A percentile compares a stretch with the other conserved stretches of the same genome.
Evolutionary conservation across 441 rosid species (phyloP).

Genomic region (Croton laevigatus): DNA sequence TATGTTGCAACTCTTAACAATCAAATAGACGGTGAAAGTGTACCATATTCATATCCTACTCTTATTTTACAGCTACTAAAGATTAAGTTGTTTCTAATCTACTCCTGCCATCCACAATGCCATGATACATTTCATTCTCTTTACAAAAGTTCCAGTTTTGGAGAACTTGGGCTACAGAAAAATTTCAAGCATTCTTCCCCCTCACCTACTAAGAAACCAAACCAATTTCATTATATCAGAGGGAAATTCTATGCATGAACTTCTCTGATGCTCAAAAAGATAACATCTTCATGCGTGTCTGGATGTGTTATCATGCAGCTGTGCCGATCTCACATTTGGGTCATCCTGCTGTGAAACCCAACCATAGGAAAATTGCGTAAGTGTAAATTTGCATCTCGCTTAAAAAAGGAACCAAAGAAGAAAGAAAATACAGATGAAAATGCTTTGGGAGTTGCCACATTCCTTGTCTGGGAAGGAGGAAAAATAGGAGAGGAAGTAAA

Average conservation of each 20-base stretch:
- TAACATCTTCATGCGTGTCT: conserved; percentile 48
- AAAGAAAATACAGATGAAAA: too few species aligned
- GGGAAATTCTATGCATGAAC: not conserved
- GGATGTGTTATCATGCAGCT: conserved; percentile 68
- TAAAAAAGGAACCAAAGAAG: too few species aligned
- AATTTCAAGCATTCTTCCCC: conserved; percentile 1
- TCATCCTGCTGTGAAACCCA: conserved; percentile 51
- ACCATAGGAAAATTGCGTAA: conserved; percentile 4
- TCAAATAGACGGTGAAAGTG: conserved; percentile 3
- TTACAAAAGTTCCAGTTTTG: conserved; percentile 20
- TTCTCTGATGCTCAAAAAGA: conserved; percentile 8
- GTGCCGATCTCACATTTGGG: conserved; percentile 70
- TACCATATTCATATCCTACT: conserved; percentile 10
- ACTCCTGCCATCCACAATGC: conserved; percentile 15
- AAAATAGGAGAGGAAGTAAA: too few species aligned
- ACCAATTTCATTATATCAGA: not conserved
- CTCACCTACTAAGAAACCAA: conserved; percentile 12
- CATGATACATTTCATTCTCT: conserved; percentile 25
- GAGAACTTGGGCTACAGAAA: conserved; percentile 10
- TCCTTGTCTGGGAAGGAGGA: too few species aligned
- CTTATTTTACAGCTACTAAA: conserved; percentile 31
- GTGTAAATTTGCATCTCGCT: not conserved
- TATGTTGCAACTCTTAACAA: conserved; percentile 7
- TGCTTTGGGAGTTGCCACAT: too few species aligned
- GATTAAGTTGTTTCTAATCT: not conserved